These are phyloP conservation scores for Carex scoparia DNA, from an alignment of 176 grass and related monocot species.

Conservation along the genomic window DNA sequence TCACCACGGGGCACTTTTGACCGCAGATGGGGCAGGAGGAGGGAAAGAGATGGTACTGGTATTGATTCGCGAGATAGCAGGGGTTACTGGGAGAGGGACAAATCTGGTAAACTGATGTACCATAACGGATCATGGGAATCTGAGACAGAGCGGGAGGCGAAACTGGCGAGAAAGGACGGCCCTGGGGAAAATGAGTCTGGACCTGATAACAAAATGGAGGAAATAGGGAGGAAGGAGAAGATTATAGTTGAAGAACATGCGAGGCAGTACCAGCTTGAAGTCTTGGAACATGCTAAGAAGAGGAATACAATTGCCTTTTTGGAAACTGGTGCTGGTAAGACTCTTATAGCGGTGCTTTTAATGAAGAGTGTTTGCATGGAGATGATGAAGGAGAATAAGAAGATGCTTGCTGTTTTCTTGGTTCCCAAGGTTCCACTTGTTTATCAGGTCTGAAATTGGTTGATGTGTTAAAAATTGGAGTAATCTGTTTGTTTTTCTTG, in stretches of 20 bases:
- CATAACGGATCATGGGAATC: constrained; percentile 76
- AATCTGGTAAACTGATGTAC: constrained; percentile 77
- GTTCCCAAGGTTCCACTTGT: constrained; percentile 98
- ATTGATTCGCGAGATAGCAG: constrained; percentile 46
- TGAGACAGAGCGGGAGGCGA: constrained; percentile 48
- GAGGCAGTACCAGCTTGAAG: constrained; percentile 88
- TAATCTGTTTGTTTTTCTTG: neutral
- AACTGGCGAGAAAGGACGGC: constrained; percentile 42
- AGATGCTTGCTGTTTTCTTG: constrained; percentile 84
- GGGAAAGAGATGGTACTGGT: constrained; percentile 44
- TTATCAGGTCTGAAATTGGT: constrained; percentile 60
- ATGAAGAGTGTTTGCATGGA: constrained; percentile 61
- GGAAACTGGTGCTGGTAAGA: constrained; percentile 85
- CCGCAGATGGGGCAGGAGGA: constrained; percentile 50
- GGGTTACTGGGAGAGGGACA: constrained; percentile 91
- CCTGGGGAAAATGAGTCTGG: neutral
- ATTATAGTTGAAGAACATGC: constrained; percentile 67
- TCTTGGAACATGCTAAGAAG: constrained; percentile 90
- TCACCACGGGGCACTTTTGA: constrained; percentile 47
- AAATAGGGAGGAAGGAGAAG: constrained; percentile 46
- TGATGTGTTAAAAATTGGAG: neutral
- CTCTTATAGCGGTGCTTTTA: constrained; percentile 84
- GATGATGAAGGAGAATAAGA: constrained; percentile 76
- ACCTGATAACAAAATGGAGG: constrained; percentile 37
- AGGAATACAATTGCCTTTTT: constrained; percentile 94